Percentiles rank a stretch among this genome's conserved stretches.
Conservation (phyloP, 2,329 filamentous ascomycete species). For the Penicillium glabrum region DNA sequence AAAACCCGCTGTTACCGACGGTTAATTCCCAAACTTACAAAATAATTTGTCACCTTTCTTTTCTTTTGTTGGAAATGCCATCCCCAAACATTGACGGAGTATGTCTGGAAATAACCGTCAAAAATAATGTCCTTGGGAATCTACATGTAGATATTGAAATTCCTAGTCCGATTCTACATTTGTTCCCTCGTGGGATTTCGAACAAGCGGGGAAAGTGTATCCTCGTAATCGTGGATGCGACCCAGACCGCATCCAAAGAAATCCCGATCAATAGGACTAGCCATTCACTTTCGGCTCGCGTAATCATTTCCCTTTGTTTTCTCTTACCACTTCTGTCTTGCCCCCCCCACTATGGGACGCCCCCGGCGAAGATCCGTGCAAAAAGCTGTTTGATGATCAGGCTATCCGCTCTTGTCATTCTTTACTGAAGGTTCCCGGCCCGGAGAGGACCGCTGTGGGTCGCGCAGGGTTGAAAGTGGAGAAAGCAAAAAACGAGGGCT, state of each 20-base stretch:
- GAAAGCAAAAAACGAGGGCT: conserved; percentile 16
- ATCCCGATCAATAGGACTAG: conserved; percentile 3
- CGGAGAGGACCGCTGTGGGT: conserved; percentile 28
- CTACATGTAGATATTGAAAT: not conserved
- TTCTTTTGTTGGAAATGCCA: conserved; percentile 11
- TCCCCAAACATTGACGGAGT: not conserved
- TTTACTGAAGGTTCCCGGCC: conserved; percentile 27
- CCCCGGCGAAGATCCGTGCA: conserved; percentile 12
- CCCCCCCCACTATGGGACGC: conserved; percentile 2
- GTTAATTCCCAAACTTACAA: conserved; percentile 11
- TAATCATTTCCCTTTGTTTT: not conserved
- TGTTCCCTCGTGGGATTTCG: conserved; percentile 15
- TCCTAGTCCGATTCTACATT: conserved; percentile 15
- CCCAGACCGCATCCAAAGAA: conserved; percentile 13
- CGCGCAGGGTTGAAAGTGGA: conserved; percentile 14
- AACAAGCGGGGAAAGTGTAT: not conserved
- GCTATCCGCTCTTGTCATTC: conserved; percentile 13
- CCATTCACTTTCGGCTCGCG: not conserved
- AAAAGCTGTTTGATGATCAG: conserved; percentile 6
- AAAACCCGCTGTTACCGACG: conserved; percentile 4
- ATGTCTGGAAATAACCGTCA: too few relatives aligned
- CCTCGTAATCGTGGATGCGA: conserved; percentile 11
- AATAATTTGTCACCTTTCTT: conserved; percentile 13
- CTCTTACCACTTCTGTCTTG: not conserved
- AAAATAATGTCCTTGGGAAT: too few relatives aligned